A percentile compares a stretch with the other conserved stretches of the same genome.
These are phyloP conservation scores for Paraurostyla sp. DNA, from an alignment of 73 alveolate species.

Conservation along the genomic window DNA sequence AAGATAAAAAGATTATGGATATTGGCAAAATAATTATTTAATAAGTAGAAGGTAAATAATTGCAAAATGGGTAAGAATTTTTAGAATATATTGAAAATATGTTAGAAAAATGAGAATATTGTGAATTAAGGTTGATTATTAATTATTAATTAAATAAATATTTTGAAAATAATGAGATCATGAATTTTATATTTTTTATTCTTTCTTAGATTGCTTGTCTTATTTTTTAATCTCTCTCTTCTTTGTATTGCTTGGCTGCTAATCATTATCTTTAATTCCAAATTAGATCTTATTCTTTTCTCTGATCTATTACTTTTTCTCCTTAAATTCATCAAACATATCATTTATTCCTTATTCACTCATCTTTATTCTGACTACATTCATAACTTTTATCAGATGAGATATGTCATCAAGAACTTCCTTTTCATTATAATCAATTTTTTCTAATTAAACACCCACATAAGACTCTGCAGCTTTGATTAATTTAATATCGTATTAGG, in stretches of 20 bases:
- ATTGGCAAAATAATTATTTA: not conserved
- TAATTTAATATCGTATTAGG: slow-evolving; percentile 93
- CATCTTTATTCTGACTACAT: slow-evolving; percentile 62
- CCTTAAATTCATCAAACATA: slow-evolving; percentile 58
- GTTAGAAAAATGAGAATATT: too few relatives aligned
- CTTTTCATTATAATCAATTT: slow-evolving; percentile 79
- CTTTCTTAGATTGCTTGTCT: not conserved
- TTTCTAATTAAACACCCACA: slow-evolving; percentile 86
- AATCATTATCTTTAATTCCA: not conserved
- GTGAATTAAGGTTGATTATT: not conserved
- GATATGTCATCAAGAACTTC: slow-evolving; percentile 87
- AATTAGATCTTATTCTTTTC: not conserved
- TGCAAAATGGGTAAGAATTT: not conserved
- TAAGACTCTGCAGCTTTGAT: slow-evolving; percentile 89
- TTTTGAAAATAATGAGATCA: not conserved
- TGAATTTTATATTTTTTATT: not conserved
- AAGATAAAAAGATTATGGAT: not conserved
- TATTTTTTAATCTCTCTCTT: slow-evolving; percentile 26
- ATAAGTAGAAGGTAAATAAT: not conserved
- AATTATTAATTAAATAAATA: not conserved
- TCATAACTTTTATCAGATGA: slow-evolving; percentile 59
- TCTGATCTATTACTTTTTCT: slow-evolving; percentile 39
- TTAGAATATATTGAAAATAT: not conserved
- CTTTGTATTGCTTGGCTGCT: not conserved
- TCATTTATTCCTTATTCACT: slow-evolving; percentile 61